Evolutionary conservation across 371 early-diverging fungal species (phyloP).

Genomic region (Lichtheimia hyalospora): DNA sequence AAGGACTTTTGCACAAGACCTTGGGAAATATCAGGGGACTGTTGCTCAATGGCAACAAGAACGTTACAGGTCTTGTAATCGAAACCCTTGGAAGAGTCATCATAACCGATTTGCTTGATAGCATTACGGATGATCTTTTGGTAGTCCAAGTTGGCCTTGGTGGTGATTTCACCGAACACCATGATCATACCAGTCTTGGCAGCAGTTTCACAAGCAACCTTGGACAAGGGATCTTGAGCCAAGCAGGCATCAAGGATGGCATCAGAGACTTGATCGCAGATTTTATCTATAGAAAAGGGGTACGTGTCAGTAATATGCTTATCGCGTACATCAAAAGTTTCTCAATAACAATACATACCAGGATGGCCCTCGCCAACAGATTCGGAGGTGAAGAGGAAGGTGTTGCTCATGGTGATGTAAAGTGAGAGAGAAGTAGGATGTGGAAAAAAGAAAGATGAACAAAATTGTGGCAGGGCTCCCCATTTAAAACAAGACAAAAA

Average conservation of each 20-base stretch:
- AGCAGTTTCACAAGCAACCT: slow-evolving; percentile 99
- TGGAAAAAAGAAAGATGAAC: slow-evolving; percentile 1
- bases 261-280: slow-evolving; percentile 99
- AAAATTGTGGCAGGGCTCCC: neutral
- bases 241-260: slow-evolving; percentile 99
- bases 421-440: neutral
- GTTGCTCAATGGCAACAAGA: slow-evolving; percentile 98
- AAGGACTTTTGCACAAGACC: slow-evolving; percentile 90
- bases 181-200: slow-evolving; percentile 99
- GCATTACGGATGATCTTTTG: slow-evolving; percentile 97
- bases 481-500: slow-evolving; percentile 5
- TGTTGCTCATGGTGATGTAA: slow-evolving; percentile 33
- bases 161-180: slow-evolving; percentile 99
- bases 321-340: neutral
- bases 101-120: slow-evolving; percentile 98
- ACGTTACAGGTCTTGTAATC: slow-evolving; percentile 99
- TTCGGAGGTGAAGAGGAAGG: slow-evolving; percentile 99
- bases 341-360: slow-evolving; percentile 47
- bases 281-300: slow-evolving; percentile 82
- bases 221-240: slow-evolving; percentile 93
- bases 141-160: slow-evolving; percentile 96
- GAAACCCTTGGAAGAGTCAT: slow-evolving; percentile 96
- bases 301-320: neutral
- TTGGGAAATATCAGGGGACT: slow-evolving; percentile 98
- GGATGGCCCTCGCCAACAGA: slow-evolving; percentile 99